Conservation (phyloP, 129 eudicot species). For the Ambrosia trifida region DNA sequence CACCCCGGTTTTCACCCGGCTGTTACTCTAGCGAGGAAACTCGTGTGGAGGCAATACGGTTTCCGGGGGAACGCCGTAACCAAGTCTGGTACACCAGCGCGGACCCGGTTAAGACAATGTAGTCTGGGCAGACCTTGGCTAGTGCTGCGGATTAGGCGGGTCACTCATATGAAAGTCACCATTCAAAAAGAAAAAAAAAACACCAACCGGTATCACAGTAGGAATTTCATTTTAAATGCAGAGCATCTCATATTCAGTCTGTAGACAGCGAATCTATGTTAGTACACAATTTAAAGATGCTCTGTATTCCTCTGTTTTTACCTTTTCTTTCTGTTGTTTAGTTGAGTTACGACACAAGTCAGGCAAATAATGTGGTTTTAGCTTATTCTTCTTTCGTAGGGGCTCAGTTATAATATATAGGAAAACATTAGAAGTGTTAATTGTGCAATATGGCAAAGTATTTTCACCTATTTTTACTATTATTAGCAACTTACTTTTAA, state of each 20-base stretch:
- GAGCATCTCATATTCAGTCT: not conserved
- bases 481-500: not conserved
- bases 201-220: too few species aligned
- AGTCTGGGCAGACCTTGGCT: too few species aligned
- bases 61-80: too few species aligned
- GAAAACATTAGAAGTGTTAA: not conserved
- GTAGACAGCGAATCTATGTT: not conserved
- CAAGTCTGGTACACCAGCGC: too few species aligned
- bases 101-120: too few species aligned
- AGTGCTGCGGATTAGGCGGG: too few species aligned
- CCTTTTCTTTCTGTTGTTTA: not conserved
- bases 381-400: constrained; percentile 4
- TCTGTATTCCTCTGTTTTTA: not conserved
- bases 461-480: not conserved
- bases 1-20: too few species aligned
- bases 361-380: not conserved
- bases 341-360: not conserved
- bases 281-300: not conserved
- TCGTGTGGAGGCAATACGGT: too few species aligned
- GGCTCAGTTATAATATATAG: not conserved
- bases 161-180: too few species aligned
- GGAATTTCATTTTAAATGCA: not conserved
- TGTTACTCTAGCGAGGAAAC: too few species aligned
- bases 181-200: too few species aligned
- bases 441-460: not conserved